Evolutionary conservation across 2,329 filamentous ascomycete genomes (phyloP).

Genomic region (Fusarium pilosicola): DNA sequence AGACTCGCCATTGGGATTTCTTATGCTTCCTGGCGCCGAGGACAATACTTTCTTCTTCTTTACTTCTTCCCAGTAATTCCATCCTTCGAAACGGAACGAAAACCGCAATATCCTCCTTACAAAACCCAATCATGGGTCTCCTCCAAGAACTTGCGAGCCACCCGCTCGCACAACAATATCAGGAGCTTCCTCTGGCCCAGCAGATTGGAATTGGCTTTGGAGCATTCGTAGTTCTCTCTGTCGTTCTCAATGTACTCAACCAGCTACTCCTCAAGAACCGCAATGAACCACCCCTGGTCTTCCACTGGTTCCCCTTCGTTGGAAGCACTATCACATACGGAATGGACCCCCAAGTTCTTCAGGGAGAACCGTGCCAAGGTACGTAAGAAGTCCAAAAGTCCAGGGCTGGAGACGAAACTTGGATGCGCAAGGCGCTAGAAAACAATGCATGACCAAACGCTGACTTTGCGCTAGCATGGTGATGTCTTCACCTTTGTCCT

Average conservation of each 20-base stretch:
- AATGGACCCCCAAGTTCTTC: conserved; percentile 94
- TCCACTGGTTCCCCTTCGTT: conserved; percentile 84
- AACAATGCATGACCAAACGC: conserved; percentile 1
- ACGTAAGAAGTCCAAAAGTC: conserved; percentile 28
- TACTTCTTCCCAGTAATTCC: background rate
- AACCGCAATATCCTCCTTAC: background rate
- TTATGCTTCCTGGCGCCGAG: conserved; percentile 17
- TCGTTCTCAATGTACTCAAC: conserved; percentile 81
- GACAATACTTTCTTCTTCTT: conserved; percentile 1
- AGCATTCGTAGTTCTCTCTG: conserved; percentile 61
- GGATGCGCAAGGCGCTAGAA: background rate
- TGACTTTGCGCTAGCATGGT: conserved; percentile 69
- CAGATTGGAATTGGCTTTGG: conserved; percentile 59
- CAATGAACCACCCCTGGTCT: conserved; percentile 83
- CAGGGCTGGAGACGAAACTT: background rate
- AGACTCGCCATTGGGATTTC: conserved; percentile 33
- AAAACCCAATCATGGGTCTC: conserved; percentile 61
- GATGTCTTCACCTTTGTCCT: conserved; percentile 91
- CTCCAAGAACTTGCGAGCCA: conserved; percentile 61
- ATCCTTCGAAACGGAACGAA: conserved; percentile 1
- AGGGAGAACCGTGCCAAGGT: conserved; percentile 79
- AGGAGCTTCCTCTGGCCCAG: conserved; percentile 57
- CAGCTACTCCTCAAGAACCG: conserved; percentile 86
- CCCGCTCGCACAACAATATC: conserved; percentile 62
- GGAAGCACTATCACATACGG: conserved; percentile 94